These are phyloP conservation scores for Kazachstania kunashirensis DNA, from an alignment of 805 yeast species.

Conservation along the genomic window DNA sequence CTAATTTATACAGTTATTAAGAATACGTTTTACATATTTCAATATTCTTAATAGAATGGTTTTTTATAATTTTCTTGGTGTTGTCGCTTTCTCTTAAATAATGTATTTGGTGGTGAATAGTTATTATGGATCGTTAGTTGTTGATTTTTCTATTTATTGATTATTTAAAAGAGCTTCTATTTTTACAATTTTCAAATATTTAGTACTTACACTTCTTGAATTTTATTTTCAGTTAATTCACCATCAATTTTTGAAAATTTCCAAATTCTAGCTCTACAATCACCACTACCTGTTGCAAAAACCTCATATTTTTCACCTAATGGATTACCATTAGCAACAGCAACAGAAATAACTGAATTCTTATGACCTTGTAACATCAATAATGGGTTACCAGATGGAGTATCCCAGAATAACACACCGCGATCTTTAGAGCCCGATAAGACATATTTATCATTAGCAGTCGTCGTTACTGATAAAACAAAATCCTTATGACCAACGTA, in stretches of 20 bases:
- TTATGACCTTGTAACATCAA: constrained; percentile 95
- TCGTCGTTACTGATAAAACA: constrained; percentile 86
- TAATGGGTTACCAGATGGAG: constrained; percentile 80
- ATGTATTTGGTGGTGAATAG: no score
- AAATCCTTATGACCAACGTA: constrained; percentile 95
- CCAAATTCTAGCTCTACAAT: constrained; percentile 96
- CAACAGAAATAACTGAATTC: constrained; percentile 89
- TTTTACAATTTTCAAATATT: no score
- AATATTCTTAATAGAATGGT: no score
- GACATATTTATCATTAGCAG: constrained; percentile 86
- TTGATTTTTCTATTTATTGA: no score
- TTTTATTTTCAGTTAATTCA: constrained; percentile 1
- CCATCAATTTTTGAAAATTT: constrained; percentile 43
- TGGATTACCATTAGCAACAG: constrained; percentile 72
- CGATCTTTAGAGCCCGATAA: constrained; percentile 94
- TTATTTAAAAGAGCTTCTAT: no score
- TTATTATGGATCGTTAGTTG: no score
- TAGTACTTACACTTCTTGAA: no score
- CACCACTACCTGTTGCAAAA: constrained; percentile 97
- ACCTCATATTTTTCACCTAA: constrained; percentile 54
- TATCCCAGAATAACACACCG: constrained; percentile 96
- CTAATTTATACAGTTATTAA: no score
- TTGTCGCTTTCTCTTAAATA: no score
- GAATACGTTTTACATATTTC: no score
- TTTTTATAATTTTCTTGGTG: no score